Base-by-base conservation (phyloP, 2,329 filamentous ascomycete species). In the Amauroascus niger region DNA sequence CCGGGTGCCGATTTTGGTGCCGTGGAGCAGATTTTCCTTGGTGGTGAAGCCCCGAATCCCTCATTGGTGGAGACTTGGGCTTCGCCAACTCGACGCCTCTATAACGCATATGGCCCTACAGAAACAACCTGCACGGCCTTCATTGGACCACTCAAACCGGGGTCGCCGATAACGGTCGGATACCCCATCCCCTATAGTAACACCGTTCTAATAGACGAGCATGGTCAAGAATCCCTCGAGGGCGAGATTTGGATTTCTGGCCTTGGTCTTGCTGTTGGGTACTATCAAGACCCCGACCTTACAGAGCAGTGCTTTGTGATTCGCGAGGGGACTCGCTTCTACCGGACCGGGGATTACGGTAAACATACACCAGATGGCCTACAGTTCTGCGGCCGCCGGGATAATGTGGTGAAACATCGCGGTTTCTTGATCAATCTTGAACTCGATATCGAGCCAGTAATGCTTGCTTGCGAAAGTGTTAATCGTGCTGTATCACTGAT, bases 351-450 rank as follows among this genome's bases (percentile, higher is more conserved):
- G 3, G 49, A 52, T n/a, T 45, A 45, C 26, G 60, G 60, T 2
- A 55, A 56, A 30, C 54, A 40, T n/a, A 58, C 57, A 6, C 18
- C 26, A 13, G 20, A 55, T 20, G 63, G 61, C 2, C 37, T 67
- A 2, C 54, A 57, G 7, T 67, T 65, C 26, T 52, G 54, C 11
- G 67, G 65, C n/a, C 59, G 67, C 11, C 51, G 49, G 43, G 67
- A 69, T 41, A 50, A 55, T 11, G 16, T 65, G 20, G 63, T 65
- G n/a, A 69, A 69, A 54, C 65, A 68, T 45, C 58, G 67, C 0
- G 67, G 67, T 0, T 70, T 67, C 52, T 52, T 70, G n/a, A 60
- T 69, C 35, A 69, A 69, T 48, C 55, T 70, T 1, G 66, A 69
- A 18, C 50, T 55, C 0, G 63, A 70, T 7, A 67, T 70, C 16